phyloP scores from a whole-genome alignment of 352 stramenopile genomes.

The Globisporangium perplexum region DNA sequence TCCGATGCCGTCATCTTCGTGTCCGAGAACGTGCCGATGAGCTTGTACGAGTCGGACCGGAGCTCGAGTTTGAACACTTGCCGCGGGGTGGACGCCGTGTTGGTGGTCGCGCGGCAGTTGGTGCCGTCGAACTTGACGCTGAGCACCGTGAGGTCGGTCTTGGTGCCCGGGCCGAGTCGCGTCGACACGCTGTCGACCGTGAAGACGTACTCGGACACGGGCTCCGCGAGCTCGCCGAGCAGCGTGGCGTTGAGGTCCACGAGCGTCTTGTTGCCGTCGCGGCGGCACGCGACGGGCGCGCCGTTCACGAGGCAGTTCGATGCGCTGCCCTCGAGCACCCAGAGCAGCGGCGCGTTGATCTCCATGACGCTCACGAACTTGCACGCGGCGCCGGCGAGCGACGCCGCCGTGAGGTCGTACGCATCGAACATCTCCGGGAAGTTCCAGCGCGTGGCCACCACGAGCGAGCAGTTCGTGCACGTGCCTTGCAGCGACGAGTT shows the following conservation, averaged over 20 bases:
- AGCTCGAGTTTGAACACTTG: slow-evolving; percentile 63
- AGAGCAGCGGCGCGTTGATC: slow-evolving; percentile 50
- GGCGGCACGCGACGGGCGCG: slow-evolving; percentile 29
- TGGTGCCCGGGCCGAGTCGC: slow-evolving; percentile 46
- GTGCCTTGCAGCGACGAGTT: slow-evolving; percentile 58
- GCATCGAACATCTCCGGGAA: slow-evolving; percentile 64
- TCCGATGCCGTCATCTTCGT: slow-evolving; percentile 42
- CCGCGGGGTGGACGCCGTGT: slow-evolving; percentile 11
- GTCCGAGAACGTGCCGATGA: slow-evolving; percentile 52
- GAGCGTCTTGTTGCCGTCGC: slow-evolving; percentile 51
- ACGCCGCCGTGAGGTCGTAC: slow-evolving; percentile 46
- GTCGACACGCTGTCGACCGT: slow-evolving; percentile 56
- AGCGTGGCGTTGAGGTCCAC: slow-evolving; percentile 33
- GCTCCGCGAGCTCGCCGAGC: slow-evolving; percentile 29
- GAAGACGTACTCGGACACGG: slow-evolving; percentile 42
- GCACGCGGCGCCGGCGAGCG: slow-evolving; percentile 28
- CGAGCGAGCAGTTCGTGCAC: slow-evolving; percentile 60
- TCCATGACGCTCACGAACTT: slow-evolving; percentile 44
- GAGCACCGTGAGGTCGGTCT: slow-evolving; percentile 43
- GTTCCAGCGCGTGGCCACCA: slow-evolving; percentile 52
- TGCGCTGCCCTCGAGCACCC: slow-evolving; percentile 32
- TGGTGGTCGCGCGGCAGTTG: slow-evolving; percentile 35
- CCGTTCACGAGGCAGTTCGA: slow-evolving; percentile 34
- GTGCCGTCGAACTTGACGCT: slow-evolving; percentile 51
- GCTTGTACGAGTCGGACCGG: slow-evolving; percentile 40